Evolutionary conservation across 2,329 filamentous ascomycete genomes (phyloP).

Genomic region (Trichophyton verrucosum): DNA sequence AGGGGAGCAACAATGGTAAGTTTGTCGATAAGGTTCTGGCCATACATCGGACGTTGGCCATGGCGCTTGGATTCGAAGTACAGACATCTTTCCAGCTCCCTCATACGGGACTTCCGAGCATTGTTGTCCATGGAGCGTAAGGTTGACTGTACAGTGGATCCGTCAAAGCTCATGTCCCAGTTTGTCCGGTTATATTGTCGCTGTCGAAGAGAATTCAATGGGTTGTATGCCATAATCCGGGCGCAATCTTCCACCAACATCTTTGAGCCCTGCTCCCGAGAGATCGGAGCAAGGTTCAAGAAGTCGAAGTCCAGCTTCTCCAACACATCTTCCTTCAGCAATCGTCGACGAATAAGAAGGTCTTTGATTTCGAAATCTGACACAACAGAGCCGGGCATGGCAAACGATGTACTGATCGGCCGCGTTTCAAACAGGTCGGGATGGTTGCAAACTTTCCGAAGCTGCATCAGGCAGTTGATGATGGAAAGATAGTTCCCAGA

Average conservation of each 20-base stretch:
- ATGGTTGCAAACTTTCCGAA: slow-evolving; percentile 96
- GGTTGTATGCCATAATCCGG: slow-evolving; percentile 56
- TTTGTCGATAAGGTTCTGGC: slow-evolving; percentile 62
- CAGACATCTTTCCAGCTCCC: slow-evolving; percentile 67
- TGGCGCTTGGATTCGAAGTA: slow-evolving; percentile 72
- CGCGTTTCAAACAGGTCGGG: slow-evolving; percentile 93
- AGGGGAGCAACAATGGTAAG: slow-evolving; percentile 53
- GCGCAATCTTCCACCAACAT: slow-evolving; percentile 42
- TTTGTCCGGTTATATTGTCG: slow-evolving; percentile 47
- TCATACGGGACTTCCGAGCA: slow-evolving; percentile 55
- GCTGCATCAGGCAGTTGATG: slow-evolving; percentile 95
- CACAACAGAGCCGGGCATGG: slow-evolving; percentile 68
- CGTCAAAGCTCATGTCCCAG: slow-evolving; percentile 50
- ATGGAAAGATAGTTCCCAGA: slow-evolving; percentile 96
- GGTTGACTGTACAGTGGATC: slow-evolving; percentile 55
- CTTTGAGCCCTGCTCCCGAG: slow-evolving; percentile 53
- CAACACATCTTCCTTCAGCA: slow-evolving; percentile 53
- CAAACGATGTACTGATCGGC: slow-evolving; percentile 92
- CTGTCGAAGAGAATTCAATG: slow-evolving; percentile 58
- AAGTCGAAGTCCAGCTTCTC: slow-evolving; percentile 59
- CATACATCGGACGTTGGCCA: slow-evolving; percentile 70
- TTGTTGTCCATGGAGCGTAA: slow-evolving; percentile 61
- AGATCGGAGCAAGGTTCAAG: slow-evolving; percentile 63
- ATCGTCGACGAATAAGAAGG: slow-evolving; percentile 51
- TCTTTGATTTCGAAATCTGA: slow-evolving; percentile 65